Evolutionary conservation across 768 basidiomycete species (phyloP).

Genomic region (Clavaria fumosa): DNA sequence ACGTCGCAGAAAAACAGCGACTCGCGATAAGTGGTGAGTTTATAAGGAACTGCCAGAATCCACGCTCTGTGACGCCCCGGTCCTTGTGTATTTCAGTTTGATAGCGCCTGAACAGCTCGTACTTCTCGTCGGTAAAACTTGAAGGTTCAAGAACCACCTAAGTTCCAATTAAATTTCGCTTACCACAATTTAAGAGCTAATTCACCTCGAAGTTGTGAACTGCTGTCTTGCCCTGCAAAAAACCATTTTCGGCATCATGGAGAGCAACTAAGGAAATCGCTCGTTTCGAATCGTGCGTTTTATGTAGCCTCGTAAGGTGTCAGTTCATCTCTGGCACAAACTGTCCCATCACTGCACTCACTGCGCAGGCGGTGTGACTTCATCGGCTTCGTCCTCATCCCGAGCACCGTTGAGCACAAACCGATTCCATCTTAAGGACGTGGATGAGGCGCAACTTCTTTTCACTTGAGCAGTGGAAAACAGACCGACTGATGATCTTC

Average conservation of each 20-base stretch:
- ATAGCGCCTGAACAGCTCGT: conserved; percentile 58
- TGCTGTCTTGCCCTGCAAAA: conserved; percentile 15
- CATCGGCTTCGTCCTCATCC: too few species aligned
- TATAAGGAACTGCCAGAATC: conserved; percentile 67
- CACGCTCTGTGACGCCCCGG: conserved; percentile 26
- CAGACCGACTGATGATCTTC: conserved; percentile 55
- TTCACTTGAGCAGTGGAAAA: not conserved
- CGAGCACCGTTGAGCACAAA: conserved; percentile 39
- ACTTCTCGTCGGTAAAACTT: conserved; percentile 69
- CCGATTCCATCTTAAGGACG: conserved; percentile 48
- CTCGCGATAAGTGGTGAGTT: conserved; percentile 40
- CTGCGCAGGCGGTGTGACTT: too few species aligned
- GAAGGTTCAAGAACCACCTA: conserved; percentile 59
- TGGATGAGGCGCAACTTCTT: not conserved
- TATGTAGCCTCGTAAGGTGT: not conserved
- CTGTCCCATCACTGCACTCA: too few species aligned
- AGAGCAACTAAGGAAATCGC: conserved; percentile 32
- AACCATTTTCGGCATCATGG: conserved; percentile 37
- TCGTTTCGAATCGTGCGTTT: not conserved
- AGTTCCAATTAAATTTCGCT: not conserved
- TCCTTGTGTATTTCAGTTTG: conserved; percentile 72
- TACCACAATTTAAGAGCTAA: not conserved
- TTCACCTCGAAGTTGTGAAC: conserved; percentile 51
- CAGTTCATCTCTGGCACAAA: too few species aligned
- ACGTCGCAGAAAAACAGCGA: conserved; percentile 27